Conservation (phyloP, 805 yeast species). For the Naumovozyma baii region DNA sequence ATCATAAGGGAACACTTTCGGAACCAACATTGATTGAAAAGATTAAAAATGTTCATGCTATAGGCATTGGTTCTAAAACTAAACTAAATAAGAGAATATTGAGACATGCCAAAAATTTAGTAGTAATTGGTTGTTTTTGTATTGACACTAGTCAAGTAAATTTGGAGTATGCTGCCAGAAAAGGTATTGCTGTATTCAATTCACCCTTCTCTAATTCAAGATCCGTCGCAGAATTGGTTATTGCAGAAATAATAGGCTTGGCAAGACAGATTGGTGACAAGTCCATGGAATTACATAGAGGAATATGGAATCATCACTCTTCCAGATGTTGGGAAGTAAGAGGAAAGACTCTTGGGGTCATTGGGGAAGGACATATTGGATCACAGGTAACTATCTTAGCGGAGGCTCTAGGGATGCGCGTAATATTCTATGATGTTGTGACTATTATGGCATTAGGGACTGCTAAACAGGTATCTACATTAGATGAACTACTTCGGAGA, state of each 20-base stretch:
- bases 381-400: conserved; percentile 92
- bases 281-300: conserved; percentile 86
- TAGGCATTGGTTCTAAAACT: conserved; percentile 96
- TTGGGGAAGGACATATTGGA: conserved; percentile 98
- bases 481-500: conserved; percentile 66
- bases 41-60: conserved; percentile 84
- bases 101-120: conserved; percentile 77
- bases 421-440: conserved; percentile 77
- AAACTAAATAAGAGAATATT: conserved; percentile 69
- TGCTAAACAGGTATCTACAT: conserved; percentile 79
- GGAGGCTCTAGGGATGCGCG: conserved; percentile 95
- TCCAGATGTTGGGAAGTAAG: conserved; percentile 96
- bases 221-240: conserved; percentile 94
- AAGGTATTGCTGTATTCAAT: conserved; percentile 92
- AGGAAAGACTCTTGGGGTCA: conserved; percentile 92
- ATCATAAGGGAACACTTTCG: conserved; percentile 73
- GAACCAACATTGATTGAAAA: conserved; percentile 91
- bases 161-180: conserved; percentile 77
- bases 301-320: conserved; percentile 93
- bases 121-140: conserved; percentile 93
- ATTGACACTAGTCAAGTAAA: conserved; percentile 98
- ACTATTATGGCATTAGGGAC: conserved; percentile 95
- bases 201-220: conserved; percentile 97
- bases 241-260: conserved; percentile 83
- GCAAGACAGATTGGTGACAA: conserved; percentile 96